Conservation (phyloP, 2,329 filamentous ascomycete species). For the Zymoseptoria brevis region DNA sequence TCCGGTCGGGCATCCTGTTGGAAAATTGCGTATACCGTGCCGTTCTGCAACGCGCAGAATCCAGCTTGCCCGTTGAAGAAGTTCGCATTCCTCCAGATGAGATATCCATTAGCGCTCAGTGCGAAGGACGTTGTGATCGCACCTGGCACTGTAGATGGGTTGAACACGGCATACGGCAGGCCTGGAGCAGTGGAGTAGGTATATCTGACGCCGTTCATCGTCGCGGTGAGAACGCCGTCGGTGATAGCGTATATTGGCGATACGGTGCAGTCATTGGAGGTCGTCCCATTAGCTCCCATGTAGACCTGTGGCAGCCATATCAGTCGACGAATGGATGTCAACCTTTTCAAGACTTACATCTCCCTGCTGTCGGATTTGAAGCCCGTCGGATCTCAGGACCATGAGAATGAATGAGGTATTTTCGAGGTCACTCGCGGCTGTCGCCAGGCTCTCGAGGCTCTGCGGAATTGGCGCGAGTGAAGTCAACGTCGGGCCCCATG, state of each 20-base stretch:
- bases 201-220: constrained; percentile 18
- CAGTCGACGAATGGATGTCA: too few relatives aligned
- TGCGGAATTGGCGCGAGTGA: background rate
- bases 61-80: constrained; percentile 24
- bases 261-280: constrained; percentile 25
- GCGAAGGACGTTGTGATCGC: constrained; percentile 22
- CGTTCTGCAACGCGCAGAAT: constrained; percentile 25
- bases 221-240: constrained; percentile 23
- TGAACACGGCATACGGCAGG: constrained; percentile 18
- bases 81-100: constrained; percentile 21
- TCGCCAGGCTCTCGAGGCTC: background rate
- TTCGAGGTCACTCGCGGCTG: constrained; percentile 4
- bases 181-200: constrained; percentile 23
- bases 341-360: background rate
- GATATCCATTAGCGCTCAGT: constrained; percentile 12
- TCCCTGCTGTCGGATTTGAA: constrained; percentile 17
- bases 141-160: constrained; percentile 20
- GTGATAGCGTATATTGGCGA: constrained; percentile 22
- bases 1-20: constrained; percentile 17
- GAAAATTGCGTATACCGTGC: constrained; percentile 25
- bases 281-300: constrained; percentile 21
- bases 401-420: constrained; percentile 15
- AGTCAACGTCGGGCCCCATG: constrained; percentile 1
- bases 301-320: constrained; percentile 7
- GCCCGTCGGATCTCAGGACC: constrained; percentile 1